Base-by-base conservation (phyloP, 148 eudicot genomes). In the Fagopyrum esculentum region DNA sequence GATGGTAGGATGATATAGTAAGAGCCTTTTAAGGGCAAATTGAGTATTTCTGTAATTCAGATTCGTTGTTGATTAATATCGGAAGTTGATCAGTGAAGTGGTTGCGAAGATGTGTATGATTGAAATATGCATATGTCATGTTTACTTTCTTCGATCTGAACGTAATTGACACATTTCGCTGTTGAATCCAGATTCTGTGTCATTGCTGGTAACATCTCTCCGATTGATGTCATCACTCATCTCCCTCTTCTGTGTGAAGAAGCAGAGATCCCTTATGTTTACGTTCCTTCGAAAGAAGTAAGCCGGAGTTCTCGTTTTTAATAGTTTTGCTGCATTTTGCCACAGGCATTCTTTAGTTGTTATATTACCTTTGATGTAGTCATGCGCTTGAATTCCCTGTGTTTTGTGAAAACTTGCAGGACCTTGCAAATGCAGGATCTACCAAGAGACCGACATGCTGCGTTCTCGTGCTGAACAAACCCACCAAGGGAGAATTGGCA, bases 391-490 rank as follows among this genome's bases (percentile, higher is more conserved):
- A 35, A 35, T 35, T 35, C 40, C 40, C 40, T 35, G 40, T 35
- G 40, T 35, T 35, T 35, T 35, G 40, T 35, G 40, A 35, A 54
- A 61, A 8, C 30, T 9, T 9, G 40, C 43, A 95, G 99, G 97
- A 92, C 79, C 92, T 95, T 72, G 99, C 99, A 0, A 95, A 87
- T 84, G 99, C 99, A 2, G 97, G 97, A 50, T 83, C 97, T 13
- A 95, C 99, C 47, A 95, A 95, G 87, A 82, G 97, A 78, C 97
- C 98, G 22, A 95, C 96, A 15, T 95, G 98, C 77, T 95, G 97
- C 70, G 98, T 92, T 56, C 76, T 95, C 78, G 97, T 95, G 79
- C 77, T 80, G 73, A 86, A 88, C 51, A 92, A 95, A 83, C 98
- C 98, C 5, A 76, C 90, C 10, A 93, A 93, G 81, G 98, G 98